Evolutionary conservation across 352 stramenopile species (phyloP).

Genomic region (Globisporangium splendens): DNA sequence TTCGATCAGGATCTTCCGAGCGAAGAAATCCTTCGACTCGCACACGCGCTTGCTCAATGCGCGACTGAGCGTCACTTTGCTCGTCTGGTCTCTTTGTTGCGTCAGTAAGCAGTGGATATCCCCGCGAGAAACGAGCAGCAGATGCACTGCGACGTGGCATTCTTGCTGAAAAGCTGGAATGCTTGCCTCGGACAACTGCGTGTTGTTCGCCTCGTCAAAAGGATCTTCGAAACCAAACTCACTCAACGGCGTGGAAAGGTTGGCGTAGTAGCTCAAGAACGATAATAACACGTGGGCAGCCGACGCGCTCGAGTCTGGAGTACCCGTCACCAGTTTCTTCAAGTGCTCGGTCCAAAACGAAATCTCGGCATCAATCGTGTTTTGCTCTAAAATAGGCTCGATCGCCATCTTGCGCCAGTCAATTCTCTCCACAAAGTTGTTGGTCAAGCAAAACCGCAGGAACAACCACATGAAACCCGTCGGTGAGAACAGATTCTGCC

Average conservation of each 20-base stretch:
- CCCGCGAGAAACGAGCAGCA: constrained; percentile 55
- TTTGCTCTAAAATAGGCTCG: constrained; percentile 27
- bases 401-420: constrained; percentile 30
- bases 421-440: constrained; percentile 43
- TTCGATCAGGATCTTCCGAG: constrained; percentile 61
- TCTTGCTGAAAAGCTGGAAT: constrained; percentile 51
- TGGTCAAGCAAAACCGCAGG: constrained; percentile 52
- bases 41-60: constrained; percentile 61
- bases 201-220: constrained; percentile 64
- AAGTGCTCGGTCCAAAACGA: constrained; percentile 63
- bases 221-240: constrained; percentile 60
- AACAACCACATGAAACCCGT: constrained; percentile 78
- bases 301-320: constrained; percentile 19
- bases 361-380: constrained; percentile 54
- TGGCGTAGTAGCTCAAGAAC: constrained; percentile 59
- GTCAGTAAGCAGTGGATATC: constrained; percentile 56
- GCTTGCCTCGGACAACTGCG: constrained; percentile 35
- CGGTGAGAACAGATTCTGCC: constrained; percentile 52
- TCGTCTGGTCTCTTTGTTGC: constrained; percentile 46
- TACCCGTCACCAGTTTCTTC: constrained; percentile 28
- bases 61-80: constrained; percentile 67
- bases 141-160: constrained; percentile 62
- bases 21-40: constrained; percentile 57
- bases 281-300: constrained; percentile 48
- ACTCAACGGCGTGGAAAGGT: constrained; percentile 34